A percentile compares a stretch with the other conserved stretches of the same genome.
Conservation (phyloP, 164 flowering plant genomes). For the Pachysandra terminalis region DNA sequence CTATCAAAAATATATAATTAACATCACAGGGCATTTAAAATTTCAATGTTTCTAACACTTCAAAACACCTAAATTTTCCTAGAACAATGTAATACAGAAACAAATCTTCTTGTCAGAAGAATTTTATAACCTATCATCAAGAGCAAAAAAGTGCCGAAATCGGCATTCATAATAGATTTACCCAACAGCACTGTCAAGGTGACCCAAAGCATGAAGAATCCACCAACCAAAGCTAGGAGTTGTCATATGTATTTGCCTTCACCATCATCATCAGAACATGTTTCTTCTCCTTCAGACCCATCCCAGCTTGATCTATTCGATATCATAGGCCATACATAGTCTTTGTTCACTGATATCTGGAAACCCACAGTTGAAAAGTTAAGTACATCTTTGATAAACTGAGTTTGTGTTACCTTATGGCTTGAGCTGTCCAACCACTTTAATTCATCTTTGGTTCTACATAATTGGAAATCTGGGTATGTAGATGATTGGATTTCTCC, state of each 20-base stretch:
- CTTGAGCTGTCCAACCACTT: conserved; percentile 11
- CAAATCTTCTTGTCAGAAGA: not conserved
- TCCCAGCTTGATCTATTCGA: conserved; percentile 21
- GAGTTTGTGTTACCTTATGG: not conserved
- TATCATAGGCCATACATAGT: conserved; percentile 17
- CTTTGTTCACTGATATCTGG: conserved; percentile 13
- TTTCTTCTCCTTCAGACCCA: conserved; percentile 6
- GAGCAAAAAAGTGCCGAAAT: not conserved
- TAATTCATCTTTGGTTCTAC: conserved; percentile 3
- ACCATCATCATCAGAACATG: not conserved
- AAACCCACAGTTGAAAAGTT: conserved; percentile 15
- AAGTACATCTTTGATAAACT: conserved; percentile 8
- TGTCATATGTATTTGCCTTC: conserved; percentile 3
- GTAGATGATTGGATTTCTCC: conserved; percentile 9
- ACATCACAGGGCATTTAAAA: not conserved
- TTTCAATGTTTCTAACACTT: not conserved
- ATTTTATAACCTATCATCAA: not conserved
- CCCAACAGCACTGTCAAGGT: not conserved
- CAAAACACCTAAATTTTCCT: not conserved
- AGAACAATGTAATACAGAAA: not conserved
- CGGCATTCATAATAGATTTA: not conserved
- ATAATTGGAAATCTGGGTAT: conserved; percentile 11
- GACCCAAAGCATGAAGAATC: not conserved
- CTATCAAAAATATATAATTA: not conserved
- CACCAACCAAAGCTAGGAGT: not conserved